Conservation (phyloP, 192 early-diverging fungal genomes). For the Phycomyces nitens region DNA sequence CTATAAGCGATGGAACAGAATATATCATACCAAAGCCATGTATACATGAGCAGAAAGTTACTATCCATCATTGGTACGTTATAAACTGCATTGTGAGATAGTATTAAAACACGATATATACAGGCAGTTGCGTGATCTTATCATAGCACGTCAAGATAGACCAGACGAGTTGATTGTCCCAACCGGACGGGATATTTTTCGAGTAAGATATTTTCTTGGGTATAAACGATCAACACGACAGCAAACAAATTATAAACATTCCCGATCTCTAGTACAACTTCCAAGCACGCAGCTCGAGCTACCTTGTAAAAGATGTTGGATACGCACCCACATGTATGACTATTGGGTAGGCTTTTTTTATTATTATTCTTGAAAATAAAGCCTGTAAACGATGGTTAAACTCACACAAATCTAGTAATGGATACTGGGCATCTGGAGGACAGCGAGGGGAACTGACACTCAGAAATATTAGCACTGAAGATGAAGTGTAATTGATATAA, state of each 20-base stretch:
- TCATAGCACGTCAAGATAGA: slow-evolving; percentile 65
- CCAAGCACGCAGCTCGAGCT: slow-evolving; percentile 43
- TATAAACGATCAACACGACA: slow-evolving; percentile 32
- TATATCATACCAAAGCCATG: slow-evolving; percentile 69
- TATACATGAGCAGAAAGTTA: slow-evolving; percentile 75
- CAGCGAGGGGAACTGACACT: slow-evolving; percentile 82
- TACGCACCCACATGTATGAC: slow-evolving; percentile 80
- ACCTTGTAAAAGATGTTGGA: slow-evolving; percentile 66
- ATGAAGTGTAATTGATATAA: slow-evolving; percentile 37
- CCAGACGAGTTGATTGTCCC: slow-evolving; percentile 80
- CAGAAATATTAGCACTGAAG: slow-evolving; percentile 56
- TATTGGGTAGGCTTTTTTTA: not conserved
- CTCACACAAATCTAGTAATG: slow-evolving; percentile 44
- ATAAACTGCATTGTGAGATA: not conserved
- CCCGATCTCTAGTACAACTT: slow-evolving; percentile 45
- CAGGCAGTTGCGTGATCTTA: slow-evolving; percentile 91
- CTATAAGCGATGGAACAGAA: slow-evolving; percentile 34
- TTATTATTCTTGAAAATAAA: no score
- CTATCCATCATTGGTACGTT: slow-evolving; percentile 86
- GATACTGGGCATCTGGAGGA: slow-evolving; percentile 90
- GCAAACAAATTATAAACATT: no score
- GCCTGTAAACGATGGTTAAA: no score
- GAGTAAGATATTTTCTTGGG: slow-evolving; percentile 16
- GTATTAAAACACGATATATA: no score
- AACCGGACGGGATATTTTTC: slow-evolving; percentile 61